Percentiles rank a stretch among this genome's conserved stretches.
phyloP scores from a whole-genome alignment of 352 stramenopile species.

The Pythium phragmiticola region DNA sequence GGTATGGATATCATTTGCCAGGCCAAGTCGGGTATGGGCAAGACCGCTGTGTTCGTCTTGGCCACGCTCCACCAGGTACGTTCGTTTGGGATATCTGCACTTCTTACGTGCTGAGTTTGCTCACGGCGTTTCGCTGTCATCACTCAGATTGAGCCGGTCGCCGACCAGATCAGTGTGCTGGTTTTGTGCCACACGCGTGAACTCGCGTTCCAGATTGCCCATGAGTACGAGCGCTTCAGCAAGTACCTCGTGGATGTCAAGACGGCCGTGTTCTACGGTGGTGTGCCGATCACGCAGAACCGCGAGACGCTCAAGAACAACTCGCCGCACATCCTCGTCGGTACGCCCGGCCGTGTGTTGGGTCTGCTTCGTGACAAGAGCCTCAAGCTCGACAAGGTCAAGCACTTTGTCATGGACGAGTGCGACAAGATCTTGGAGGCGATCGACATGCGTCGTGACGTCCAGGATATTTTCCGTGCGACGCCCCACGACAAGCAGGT shows the following conservation, averaged over 20 bases:
- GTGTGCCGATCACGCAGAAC: slow-evolving; percentile 94
- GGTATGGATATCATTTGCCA: slow-evolving; percentile 99
- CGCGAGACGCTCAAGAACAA: slow-evolving; percentile 97
- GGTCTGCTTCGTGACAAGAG: slow-evolving; percentile 92
- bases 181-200: slow-evolving; percentile 99
- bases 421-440: slow-evolving; percentile 99
- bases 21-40: slow-evolving; percentile 99
- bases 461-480: slow-evolving; percentile 99
- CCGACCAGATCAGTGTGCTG: slow-evolving; percentile 94
- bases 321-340: slow-evolving; percentile 96
- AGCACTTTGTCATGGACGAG: slow-evolving; percentile 99
- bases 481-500: slow-evolving; percentile 99
- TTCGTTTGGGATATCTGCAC: background rate
- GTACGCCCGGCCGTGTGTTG: slow-evolving; percentile 96
- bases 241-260: slow-evolving; percentile 98
- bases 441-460: slow-evolving; percentile 98
- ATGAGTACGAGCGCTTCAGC: slow-evolving; percentile 99
- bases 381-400: slow-evolving; percentile 98
- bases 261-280: slow-evolving; percentile 96
- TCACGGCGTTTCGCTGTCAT: background rate
- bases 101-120: background rate
- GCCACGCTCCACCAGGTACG: slow-evolving; percentile 98
- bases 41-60: slow-evolving; percentile 99
- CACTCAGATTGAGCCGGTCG: slow-evolving; percentile 80
- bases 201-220: slow-evolving; percentile 99